Percentiles rank a stretch among this genome's conserved stretches.
phyloP scores from a whole-genome alignment of 1,284 basidiomycete species.

The Ceratobasidium sp. region DNA sequence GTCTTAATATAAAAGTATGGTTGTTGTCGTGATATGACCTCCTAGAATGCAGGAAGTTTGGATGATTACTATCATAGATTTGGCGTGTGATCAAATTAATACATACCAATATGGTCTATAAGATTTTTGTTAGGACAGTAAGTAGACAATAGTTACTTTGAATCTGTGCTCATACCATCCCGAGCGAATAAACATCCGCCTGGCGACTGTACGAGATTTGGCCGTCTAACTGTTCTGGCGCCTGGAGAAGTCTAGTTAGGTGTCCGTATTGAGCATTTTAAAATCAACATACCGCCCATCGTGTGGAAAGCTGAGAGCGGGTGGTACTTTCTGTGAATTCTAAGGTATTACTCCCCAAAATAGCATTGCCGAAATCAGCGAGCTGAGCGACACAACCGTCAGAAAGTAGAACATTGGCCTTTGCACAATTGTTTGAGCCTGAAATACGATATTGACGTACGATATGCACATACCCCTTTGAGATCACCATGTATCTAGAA shows the following conservation, averaged over 20 bases:
- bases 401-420: constrained; percentile 39
- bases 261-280: background rate
- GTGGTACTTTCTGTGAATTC: background rate
- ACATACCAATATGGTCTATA: constrained; percentile 14
- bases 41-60: background rate
- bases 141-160: background rate
- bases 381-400: constrained; percentile 6
- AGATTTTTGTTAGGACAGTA: no score
- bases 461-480: constrained; percentile 27
- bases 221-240: constrained; percentile 22
- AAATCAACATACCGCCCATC: constrained; percentile 29
- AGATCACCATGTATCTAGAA: constrained; percentile 34
- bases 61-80: background rate
- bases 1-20: background rate
- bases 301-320: background rate
- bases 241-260: background rate
- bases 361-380: constrained; percentile 28
- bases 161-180: constrained; percentile 26
- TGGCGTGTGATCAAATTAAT: background rate
- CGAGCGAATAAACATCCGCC: constrained; percentile 31
- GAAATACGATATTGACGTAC: background rate
- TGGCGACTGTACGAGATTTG: background rate
- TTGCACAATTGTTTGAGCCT: background rate
- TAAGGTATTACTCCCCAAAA: background rate
- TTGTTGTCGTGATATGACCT: background rate